phyloP scores from a whole-genome alignment of 768 basidiomycete genomes.

The Rhodotorula kratochvilovae region DNA sequence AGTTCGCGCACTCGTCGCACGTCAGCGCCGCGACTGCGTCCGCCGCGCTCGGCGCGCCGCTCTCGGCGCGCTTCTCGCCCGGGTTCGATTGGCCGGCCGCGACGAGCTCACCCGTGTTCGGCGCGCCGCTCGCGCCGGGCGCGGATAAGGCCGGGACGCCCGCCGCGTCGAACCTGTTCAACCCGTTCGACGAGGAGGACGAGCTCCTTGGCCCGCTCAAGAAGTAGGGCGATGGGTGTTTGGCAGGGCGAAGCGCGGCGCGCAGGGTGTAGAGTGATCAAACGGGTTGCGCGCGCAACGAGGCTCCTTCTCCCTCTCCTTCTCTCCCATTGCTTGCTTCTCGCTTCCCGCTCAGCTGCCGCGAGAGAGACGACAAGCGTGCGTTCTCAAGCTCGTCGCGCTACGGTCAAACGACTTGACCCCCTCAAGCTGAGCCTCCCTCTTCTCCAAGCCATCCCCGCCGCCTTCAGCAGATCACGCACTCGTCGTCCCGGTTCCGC shows the following conservation, averaged over 20 bases:
- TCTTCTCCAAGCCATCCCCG: too few species aligned
- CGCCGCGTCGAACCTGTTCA: background rate
- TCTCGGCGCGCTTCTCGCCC: constrained; percentile 29
- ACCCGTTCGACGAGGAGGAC: constrained; percentile 33
- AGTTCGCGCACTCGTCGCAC: constrained; percentile 11
- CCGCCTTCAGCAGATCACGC: background rate
- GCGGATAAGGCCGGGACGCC: background rate
- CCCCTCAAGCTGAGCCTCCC: background rate
- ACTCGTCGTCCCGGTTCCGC: background rate
- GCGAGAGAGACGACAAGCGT: too few species aligned
- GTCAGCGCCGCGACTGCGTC: background rate
- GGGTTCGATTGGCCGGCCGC: constrained; percentile 24
- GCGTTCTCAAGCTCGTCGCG: too few species aligned
- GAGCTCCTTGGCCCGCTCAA: constrained; percentile 28
- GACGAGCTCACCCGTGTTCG: background rate
- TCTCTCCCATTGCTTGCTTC: too few species aligned
- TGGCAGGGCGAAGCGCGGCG: too few species aligned
- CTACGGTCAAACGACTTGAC: too few species aligned
- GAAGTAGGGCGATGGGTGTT: background rate
- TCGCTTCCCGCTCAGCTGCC: too few species aligned
- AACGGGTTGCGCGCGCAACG: too few species aligned
- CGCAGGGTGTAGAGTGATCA: too few species aligned
- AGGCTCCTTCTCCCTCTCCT: too few species aligned
- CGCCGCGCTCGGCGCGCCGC: background rate
- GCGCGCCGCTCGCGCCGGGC: background rate